Evolutionary conservation across 2,329 filamentous ascomycete genomes (phyloP).

Genomic region (Claviceps capensis): DNA sequence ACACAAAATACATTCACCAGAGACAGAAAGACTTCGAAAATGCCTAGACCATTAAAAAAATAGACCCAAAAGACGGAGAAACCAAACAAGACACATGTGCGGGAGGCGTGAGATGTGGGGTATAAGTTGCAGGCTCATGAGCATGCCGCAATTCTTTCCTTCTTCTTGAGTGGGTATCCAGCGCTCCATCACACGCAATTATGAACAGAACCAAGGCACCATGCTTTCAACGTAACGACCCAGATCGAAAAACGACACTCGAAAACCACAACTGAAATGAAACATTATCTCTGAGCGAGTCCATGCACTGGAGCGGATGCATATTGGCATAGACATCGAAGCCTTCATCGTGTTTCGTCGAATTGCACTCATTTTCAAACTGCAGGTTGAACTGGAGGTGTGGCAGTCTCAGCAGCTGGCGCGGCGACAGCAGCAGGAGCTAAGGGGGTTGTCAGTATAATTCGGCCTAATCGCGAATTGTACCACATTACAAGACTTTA

Average conservation of each 20-base stretch:
- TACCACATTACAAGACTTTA: not conserved
- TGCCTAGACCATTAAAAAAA: slow-evolving; percentile 5
- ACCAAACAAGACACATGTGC: slow-evolving; percentile 5
- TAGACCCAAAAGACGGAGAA: slow-evolving; percentile 7
- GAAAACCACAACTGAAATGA: slow-evolving; percentile 2
- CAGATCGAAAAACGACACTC: not conserved
- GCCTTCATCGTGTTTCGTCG: not conserved
- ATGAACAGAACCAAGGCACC: slow-evolving; percentile 8
- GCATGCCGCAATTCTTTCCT: slow-evolving; percentile 11
- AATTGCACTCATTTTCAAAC: not conserved
- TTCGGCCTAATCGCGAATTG: too few relatives aligned
- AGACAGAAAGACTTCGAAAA: not conserved
- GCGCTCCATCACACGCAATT: slow-evolving; percentile 10
- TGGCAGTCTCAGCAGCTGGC: slow-evolving; percentile 9
- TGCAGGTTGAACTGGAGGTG: not conserved
- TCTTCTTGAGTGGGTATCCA: slow-evolving; percentile 20
- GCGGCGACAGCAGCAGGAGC: slow-evolving; percentile 4
- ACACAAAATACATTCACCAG: not conserved
- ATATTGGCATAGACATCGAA: not conserved
- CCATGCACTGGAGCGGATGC: not conserved
- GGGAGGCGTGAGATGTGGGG: slow-evolving; percentile 10
- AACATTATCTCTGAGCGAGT: not conserved
- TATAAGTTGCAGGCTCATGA: slow-evolving; percentile 16
- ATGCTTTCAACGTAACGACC: slow-evolving; percentile 3
- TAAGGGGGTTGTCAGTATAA: slow-evolving; percentile 1